Evolutionary conservation across 2,329 filamentous ascomycete genomes (phyloP).

Genomic region (Ustulina deusta): DNA sequence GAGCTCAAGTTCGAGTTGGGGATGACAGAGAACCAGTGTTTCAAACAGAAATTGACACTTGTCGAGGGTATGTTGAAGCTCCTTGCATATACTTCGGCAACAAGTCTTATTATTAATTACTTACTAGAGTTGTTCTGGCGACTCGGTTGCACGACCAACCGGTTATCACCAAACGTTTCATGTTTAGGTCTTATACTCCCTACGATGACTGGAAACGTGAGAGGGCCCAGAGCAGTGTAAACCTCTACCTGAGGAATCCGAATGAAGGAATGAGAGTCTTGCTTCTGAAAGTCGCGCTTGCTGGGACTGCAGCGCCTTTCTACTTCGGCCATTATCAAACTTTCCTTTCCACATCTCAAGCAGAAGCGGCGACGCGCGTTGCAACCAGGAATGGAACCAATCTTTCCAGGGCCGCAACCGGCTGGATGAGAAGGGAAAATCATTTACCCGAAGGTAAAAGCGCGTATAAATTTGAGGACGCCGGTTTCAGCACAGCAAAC

Average conservation of each 20-base stretch:
- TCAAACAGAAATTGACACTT: slow-evolving; percentile 32
- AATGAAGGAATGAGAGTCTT: slow-evolving; percentile 13
- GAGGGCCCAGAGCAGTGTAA: not conserved
- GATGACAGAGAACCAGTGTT: slow-evolving; percentile 20
- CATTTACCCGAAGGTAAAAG: not conserved
- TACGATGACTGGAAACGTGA: slow-evolving; percentile 11
- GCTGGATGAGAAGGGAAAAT: too few species aligned
- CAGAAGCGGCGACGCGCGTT: not conserved
- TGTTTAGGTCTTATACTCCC: slow-evolving; percentile 28
- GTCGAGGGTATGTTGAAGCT: slow-evolving; percentile 37
- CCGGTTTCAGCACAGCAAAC: slow-evolving; percentile 32
- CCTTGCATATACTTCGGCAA: not conserved
- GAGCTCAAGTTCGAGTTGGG: slow-evolving; percentile 15
- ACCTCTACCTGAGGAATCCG: not conserved
- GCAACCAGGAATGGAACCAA: slow-evolving; percentile 1
- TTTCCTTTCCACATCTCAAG: slow-evolving; percentile 6
- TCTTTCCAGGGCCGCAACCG: not conserved
- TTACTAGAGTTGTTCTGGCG: slow-evolving; percentile 13
- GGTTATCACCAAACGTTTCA: not conserved
- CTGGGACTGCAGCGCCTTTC: slow-evolving; percentile 35
- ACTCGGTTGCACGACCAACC: not conserved
- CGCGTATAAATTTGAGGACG: slow-evolving; percentile 26
- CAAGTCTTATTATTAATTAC: not conserved
- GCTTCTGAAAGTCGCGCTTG: slow-evolving; percentile 32
- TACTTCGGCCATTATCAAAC: slow-evolving; percentile 29